Conservation (phyloP, 805 yeast genomes). For the Suhomyces sp. region DNA sequence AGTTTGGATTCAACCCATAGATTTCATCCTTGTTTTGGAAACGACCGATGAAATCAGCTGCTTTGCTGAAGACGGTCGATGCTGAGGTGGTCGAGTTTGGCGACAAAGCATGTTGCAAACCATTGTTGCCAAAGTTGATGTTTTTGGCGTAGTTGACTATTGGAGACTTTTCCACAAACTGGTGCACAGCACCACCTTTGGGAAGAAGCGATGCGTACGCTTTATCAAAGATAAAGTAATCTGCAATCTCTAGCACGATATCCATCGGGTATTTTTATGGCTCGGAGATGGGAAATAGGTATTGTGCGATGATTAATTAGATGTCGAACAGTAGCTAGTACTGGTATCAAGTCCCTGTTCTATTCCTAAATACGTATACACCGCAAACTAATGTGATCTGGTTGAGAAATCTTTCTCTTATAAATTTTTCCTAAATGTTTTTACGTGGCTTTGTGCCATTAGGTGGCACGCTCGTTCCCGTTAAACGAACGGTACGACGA, state of each 20-base stretch:
- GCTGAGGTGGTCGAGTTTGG: slow-evolving; percentile 6
- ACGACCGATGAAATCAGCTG: slow-evolving; percentile 13
- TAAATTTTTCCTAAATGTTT: neutral
- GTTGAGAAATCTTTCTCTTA: neutral
- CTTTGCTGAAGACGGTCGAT: slow-evolving; percentile 14
- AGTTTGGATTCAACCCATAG: slow-evolving; percentile 59
- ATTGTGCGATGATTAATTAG: neutral
- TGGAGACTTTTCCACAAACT: slow-evolving; percentile 13
- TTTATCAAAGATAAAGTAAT: slow-evolving; percentile 70
- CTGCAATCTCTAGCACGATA: slow-evolving; percentile 78
- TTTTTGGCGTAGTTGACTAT: neutral
- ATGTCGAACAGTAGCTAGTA: neutral
- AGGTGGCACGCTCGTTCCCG: slow-evolving; percentile 1
- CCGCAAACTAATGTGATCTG: neutral
- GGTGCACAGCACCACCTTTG: slow-evolving; percentile 41
- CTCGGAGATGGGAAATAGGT: neutral
- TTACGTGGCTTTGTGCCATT: neutral
- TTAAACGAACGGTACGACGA: slow-evolving; percentile 6
- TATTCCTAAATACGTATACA: neutral
- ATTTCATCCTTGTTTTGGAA: slow-evolving; percentile 39
- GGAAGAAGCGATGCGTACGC: slow-evolving; percentile 72
- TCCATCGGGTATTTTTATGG: slow-evolving; percentile 55
- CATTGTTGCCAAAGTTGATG: neutral
- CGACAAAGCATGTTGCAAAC: slow-evolving; percentile 7
- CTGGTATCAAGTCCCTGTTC: neutral